phyloP scores from a whole-genome alignment of 352 stramenopile species.

The Pythium rishiriense region DNA sequence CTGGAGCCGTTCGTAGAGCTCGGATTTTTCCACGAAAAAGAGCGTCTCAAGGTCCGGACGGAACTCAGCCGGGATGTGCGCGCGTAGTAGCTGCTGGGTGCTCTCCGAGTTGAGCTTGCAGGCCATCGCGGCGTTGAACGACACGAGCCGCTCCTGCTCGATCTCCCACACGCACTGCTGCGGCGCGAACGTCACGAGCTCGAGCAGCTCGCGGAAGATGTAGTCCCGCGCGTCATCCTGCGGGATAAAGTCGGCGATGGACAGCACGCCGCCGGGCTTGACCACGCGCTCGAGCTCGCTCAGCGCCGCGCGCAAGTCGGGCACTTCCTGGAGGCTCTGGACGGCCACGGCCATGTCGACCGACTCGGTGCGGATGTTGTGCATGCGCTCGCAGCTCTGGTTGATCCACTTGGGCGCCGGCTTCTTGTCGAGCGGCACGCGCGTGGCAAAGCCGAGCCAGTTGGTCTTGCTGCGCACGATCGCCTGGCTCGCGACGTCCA shows the following conservation, averaged over 20 bases:
- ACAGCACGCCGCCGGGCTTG: constrained; percentile 54
- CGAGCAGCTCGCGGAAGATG: constrained; percentile 27
- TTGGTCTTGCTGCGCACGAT: constrained; percentile 65
- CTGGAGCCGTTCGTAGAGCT: constrained; percentile 22
- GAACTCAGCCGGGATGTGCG: constrained; percentile 26
- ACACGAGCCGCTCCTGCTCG: constrained; percentile 28
- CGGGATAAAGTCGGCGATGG: constrained; percentile 73
- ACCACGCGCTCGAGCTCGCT: constrained; percentile 63
- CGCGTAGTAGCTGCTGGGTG: constrained; percentile 21
- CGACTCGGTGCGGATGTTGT: constrained; percentile 45
- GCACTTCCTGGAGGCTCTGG: constrained; percentile 70
- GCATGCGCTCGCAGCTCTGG: constrained; percentile 68
- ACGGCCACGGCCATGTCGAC: constrained; percentile 57
- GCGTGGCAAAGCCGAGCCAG: constrained; percentile 53
- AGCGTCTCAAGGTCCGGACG: constrained; percentile 29
- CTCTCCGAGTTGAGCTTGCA: constrained; percentile 31
- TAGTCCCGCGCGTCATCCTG: constrained; percentile 25
- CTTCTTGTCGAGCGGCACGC: constrained; percentile 29
- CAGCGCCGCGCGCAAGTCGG: constrained; percentile 41
- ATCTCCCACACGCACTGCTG: constrained; percentile 24
- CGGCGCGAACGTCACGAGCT: constrained; percentile 15
- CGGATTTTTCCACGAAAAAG: constrained; percentile 32
- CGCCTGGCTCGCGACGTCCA: constrained; percentile 66
- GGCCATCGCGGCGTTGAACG: constrained; percentile 27
- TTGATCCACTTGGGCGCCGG: constrained; percentile 55